Evolutionary conservation across 306 rosid species (phyloP).

Genomic region (Adenanthera pavonina): DNA sequence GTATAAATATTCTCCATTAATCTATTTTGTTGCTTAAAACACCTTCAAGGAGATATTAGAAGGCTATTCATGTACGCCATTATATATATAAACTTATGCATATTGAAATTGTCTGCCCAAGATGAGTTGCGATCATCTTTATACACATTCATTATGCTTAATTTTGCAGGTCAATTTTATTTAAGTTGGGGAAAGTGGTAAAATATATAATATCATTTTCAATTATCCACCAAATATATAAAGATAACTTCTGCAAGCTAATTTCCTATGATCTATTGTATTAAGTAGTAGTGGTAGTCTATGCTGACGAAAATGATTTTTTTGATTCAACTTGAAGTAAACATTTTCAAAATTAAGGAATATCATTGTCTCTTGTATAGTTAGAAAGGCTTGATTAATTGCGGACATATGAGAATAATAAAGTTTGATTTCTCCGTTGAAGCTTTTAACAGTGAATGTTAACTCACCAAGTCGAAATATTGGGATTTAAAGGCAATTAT

Average conservation of each 20-base stretch:
- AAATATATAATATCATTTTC: neutral
- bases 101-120: neutral
- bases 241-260: neutral
- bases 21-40: neutral
- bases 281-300: no score
- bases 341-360: neutral
- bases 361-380: neutral
- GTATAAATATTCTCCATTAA: neutral
- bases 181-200: neutral
- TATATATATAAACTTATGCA: neutral
- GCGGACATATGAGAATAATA: neutral
- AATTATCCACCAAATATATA: neutral
- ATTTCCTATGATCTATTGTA: conserved; percentile 1
- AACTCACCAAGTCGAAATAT: neutral
- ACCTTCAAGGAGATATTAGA: neutral
- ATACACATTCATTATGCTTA: neutral
- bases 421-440: neutral
- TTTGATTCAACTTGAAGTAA: neutral
- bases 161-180: neutral
- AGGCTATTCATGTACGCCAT: neutral
- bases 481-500: neutral
- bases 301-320: neutral
- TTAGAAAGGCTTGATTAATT: neutral
- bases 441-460: neutral
- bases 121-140: neutral